Base-by-base conservation (phyloP, 23 red algal genomes). In the Rhodosorus marinus region DNA sequence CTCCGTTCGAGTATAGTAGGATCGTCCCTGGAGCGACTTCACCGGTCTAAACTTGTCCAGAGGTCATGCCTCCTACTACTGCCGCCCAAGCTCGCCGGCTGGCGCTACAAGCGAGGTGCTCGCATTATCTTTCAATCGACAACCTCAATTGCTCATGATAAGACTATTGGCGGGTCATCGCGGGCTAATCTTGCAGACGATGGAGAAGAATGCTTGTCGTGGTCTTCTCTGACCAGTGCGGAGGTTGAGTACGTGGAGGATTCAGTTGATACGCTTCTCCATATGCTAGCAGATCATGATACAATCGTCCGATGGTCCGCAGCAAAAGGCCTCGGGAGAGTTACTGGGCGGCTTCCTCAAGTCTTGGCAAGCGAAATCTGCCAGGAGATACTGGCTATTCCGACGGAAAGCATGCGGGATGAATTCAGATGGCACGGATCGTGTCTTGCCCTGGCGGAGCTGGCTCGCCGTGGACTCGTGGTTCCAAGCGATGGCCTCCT, bases 391-490 rank as follows among this genome's bases (percentile, higher is more conserved):
- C 22, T 84, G 52, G 33, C 57, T 8, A 43, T 43, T 43, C 38
- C 38, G 38, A 43, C 38, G 38, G 17, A 11, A 43, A 43, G 11
- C 38, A 11, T 43, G 11, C 11, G 11, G 38, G 38, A 43, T 17
- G 38, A 11, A 43, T 43, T 11, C 38, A 43, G 47, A 48, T 57
- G 73, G 57, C 90, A 98, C 53, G 79, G 90, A 24, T 72, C 64
- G 35, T 85, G 80, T 67, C 48, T 98, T 33, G 71, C 72, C 8
- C 38, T 98, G n/a, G 90, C 90, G 20, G 90, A 98, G 57, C 67
- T 84, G 11, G 77, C 72, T 8, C 60, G 71, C 0, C 71, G 73
- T 21, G 71, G 78, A 20, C 66, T 98, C 23, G 38, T 98, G 15
- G 35, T 69, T 35, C 83, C 73, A 1, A 25, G 38, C 6, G 50